These are phyloP conservation scores for Solanum hybrid DNA, from an alignment of 305 asterid genomes.

Conservation along the genomic window DNA sequence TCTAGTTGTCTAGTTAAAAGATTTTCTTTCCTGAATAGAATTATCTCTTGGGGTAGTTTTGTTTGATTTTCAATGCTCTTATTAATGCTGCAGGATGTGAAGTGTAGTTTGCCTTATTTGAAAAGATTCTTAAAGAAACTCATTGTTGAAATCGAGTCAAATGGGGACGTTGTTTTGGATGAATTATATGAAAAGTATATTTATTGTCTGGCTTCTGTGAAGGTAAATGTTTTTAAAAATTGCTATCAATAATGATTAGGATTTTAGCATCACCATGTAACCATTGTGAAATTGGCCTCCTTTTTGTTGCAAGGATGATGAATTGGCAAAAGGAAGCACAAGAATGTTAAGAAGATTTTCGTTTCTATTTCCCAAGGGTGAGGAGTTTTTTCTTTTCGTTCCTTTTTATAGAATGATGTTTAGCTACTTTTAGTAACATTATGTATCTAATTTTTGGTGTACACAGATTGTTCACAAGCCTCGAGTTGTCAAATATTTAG, in stretches of 20 bases:
- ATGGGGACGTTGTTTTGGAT: slow-evolving; percentile 57
- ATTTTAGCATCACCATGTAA: not conserved
- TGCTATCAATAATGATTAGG: not conserved
- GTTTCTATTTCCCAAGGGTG: slow-evolving; percentile 62
- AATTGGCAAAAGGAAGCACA: slow-evolving; percentile 33
- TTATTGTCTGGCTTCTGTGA: slow-evolving; percentile 36
- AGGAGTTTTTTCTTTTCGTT: not conserved
- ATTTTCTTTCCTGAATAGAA: not conserved
- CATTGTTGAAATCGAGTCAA: slow-evolving; percentile 63
- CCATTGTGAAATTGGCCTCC: not conserved
- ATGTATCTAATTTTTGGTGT: not conserved
- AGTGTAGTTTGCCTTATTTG: slow-evolving; percentile 44
- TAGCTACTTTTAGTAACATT: not conserved
- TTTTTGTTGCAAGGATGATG: slow-evolving; percentile 36
- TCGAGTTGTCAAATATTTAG: slow-evolving; percentile 26
- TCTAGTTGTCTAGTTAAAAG: not conserved
- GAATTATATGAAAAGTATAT: slow-evolving; percentile 70
- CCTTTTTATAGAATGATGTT: slow-evolving; percentile 2
- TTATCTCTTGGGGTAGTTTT: not conserved
- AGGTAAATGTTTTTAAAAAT: slow-evolving; percentile 28
- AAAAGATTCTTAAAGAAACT: slow-evolving; percentile 67
- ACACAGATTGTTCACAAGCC: slow-evolving; percentile 31
- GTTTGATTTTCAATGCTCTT: not conserved
- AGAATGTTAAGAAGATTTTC: slow-evolving; percentile 62
- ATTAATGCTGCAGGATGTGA: slow-evolving; percentile 32